Percentiles rank a stretch among this genome's conserved stretches.
phyloP scores from a whole-genome alignment of 805 yeast genomes.

The Saturnispora kantuleensis region DNA sequence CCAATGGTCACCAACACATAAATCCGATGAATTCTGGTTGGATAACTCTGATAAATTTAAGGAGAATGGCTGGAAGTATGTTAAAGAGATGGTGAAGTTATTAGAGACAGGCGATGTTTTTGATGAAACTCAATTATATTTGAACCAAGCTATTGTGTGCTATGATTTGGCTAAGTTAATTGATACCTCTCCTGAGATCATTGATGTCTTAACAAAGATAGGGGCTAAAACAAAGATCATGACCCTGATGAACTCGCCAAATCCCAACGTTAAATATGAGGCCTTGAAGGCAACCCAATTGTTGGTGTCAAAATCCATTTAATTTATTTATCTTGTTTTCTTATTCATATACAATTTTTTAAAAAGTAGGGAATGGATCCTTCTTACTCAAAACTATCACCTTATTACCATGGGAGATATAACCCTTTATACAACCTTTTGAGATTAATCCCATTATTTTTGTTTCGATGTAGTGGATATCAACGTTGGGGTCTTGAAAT shows the following conservation, averaged over 20 bases:
- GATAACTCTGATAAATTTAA: slow-evolving; percentile 72
- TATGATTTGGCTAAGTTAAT: slow-evolving; percentile 58
- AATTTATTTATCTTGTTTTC: not conserved
- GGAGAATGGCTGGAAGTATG: slow-evolving; percentile 63
- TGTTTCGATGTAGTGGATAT: slow-evolving; percentile 49
- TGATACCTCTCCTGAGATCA: slow-evolving; percentile 51
- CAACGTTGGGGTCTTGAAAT: slow-evolving; percentile 25
- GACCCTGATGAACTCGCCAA: slow-evolving; percentile 71
- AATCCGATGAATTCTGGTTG: slow-evolving; percentile 80
- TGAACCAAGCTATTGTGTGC: slow-evolving; percentile 49
- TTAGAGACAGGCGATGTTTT: slow-evolving; percentile 28
- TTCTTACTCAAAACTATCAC: slow-evolving; percentile 69
- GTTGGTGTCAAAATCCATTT: slow-evolving; percentile 73
- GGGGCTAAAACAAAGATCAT: slow-evolving; percentile 73
- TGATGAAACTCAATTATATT: slow-evolving; percentile 18
- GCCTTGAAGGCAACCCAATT: slow-evolving; percentile 94
- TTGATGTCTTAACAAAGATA: slow-evolving; percentile 39
- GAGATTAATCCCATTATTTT: slow-evolving; percentile 56
- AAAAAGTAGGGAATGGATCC: slow-evolving; percentile 3
- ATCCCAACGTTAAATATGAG: slow-evolving; percentile 85
- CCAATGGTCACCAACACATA: slow-evolving; percentile 89
- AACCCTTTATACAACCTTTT: slow-evolving; percentile 60
- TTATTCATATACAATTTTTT: not conserved
- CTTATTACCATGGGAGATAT: slow-evolving; percentile 64
- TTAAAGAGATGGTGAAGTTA: slow-evolving; percentile 49